Evolutionary conservation across 1,284 basidiomycete genomes (phyloP).

Genomic region (Rugosomyces carneus): DNA sequence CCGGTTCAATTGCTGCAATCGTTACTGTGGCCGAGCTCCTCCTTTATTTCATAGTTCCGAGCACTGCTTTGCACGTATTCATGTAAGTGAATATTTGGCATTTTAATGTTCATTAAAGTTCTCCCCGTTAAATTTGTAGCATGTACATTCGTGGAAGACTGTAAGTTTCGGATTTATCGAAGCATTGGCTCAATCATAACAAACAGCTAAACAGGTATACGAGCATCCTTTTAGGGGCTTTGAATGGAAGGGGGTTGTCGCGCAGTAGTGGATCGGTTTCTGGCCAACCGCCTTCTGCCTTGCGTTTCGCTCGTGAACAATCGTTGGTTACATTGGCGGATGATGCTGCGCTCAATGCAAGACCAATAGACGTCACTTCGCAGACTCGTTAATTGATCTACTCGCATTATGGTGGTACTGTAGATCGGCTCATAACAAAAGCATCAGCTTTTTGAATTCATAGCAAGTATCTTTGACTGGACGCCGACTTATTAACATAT

Average conservation of each 20-base stretch:
- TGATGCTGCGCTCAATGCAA: background rate
- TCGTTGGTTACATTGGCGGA: background rate
- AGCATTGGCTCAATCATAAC: background rate
- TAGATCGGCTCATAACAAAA: too few species aligned
- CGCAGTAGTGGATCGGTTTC: background rate
- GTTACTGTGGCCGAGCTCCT: slow-evolving; percentile 4
- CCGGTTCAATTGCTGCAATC: slow-evolving; percentile 3
- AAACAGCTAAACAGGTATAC: background rate
- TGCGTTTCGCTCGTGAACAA: background rate
- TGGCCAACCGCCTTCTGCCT: background rate
- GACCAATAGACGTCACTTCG: background rate
- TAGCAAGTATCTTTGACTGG: too few species aligned
- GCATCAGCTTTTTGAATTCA: too few species aligned
- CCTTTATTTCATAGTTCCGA: background rate
- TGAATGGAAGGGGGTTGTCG: background rate
- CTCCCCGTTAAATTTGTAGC: background rate
- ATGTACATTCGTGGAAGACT: slow-evolving; percentile 4
- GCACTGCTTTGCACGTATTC: background rate
- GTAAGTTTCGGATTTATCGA: background rate
- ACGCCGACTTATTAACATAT: too few species aligned
- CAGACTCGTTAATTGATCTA: background rate
- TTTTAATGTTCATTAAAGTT: background rate
- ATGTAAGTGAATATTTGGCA: background rate
- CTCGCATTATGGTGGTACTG: background rate
- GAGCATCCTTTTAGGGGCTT: slow-evolving; percentile 2